phyloP scores from a whole-genome alignment of 257 asterid species.

The Penstemon barbatus region DNA sequence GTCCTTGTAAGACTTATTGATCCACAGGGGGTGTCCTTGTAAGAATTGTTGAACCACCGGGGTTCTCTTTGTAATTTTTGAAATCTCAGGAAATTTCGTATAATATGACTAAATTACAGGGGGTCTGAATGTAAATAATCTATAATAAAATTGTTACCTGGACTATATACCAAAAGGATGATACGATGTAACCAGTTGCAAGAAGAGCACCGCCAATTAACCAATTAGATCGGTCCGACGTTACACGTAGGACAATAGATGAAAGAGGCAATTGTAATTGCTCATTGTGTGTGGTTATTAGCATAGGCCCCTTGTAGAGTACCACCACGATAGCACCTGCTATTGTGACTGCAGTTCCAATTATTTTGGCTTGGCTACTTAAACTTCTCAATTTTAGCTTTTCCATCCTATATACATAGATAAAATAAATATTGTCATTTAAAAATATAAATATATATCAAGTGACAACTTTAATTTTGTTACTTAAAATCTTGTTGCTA shows the following conservation, averaged over 20 bases:
- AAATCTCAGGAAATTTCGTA: too few species aligned
- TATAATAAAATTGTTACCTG: slow-evolving; percentile 33
- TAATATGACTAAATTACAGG: too few species aligned
- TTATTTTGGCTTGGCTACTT: slow-evolving; percentile 40
- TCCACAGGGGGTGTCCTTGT: too few species aligned
- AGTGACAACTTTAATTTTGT: too few species aligned
- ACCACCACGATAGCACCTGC: slow-evolving; percentile 52
- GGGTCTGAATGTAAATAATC: too few species aligned
- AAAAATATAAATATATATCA: too few species aligned
- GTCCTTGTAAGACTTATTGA: too few species aligned
- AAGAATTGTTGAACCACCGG: too few species aligned
- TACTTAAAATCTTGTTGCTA: too few species aligned
- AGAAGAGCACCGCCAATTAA: slow-evolving; percentile 41
- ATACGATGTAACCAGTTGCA: slow-evolving; percentile 22
- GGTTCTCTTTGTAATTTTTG: too few species aligned
- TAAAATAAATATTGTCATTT: not conserved
- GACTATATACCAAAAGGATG: slow-evolving; percentile 39
- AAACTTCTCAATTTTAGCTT: slow-evolving; percentile 36
- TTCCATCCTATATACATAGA: slow-evolving; percentile 40
- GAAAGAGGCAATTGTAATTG: not conserved
- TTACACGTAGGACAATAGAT: not conserved
- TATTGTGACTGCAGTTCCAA: slow-evolving; percentile 45
- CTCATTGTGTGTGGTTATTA: slow-evolving; percentile 6
- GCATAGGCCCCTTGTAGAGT: slow-evolving; percentile 44
- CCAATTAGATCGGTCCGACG: slow-evolving; percentile 38